These are phyloP conservation scores for Cadophora gregata DNA, from an alignment of 2,329 filamentous ascomycete species.

Conservation along the genomic window DNA sequence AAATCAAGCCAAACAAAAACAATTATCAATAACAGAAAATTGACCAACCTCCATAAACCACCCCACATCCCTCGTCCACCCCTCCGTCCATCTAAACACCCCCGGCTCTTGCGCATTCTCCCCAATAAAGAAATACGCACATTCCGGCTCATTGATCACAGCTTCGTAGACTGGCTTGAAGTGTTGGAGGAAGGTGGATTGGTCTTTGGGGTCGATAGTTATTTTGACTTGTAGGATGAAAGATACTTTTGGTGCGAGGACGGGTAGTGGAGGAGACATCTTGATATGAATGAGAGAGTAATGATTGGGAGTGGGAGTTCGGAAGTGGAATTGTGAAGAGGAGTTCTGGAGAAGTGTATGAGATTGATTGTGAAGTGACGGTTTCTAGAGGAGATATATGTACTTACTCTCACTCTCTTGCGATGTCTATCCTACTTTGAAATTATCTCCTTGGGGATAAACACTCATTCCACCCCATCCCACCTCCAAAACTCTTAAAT, in stretches of 20 bases:
- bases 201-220: conserved; percentile 20
- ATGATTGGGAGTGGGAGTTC: conserved; percentile 1
- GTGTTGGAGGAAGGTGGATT: conserved; percentile 28
- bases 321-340: too few relatives aligned
- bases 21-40: too few relatives aligned
- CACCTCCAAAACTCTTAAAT: not conserved
- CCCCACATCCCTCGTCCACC: conserved; percentile 43
- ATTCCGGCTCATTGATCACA: conserved; percentile 51
- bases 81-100: conserved; percentile 49
- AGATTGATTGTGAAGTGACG: too few relatives aligned
- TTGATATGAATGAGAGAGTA: not conserved
- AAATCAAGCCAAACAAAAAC: not conserved
- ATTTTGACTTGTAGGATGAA: conserved; percentile 28
- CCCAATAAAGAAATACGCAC: conserved; percentile 52
- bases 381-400: too few relatives aligned
- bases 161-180: conserved; percentile 49
- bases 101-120: conserved; percentile 47
- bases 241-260: conserved; percentile 16
- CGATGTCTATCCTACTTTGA: not conserved
- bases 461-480: not conserved
- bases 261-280: not conserved
- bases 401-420: too few relatives aligned
- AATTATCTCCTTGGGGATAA: not conserved
- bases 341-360: too few relatives aligned
- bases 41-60: conserved; percentile 28